phyloP scores from a whole-genome alignment of 805 yeast species.

The Kodamaea kakaduensis region DNA sequence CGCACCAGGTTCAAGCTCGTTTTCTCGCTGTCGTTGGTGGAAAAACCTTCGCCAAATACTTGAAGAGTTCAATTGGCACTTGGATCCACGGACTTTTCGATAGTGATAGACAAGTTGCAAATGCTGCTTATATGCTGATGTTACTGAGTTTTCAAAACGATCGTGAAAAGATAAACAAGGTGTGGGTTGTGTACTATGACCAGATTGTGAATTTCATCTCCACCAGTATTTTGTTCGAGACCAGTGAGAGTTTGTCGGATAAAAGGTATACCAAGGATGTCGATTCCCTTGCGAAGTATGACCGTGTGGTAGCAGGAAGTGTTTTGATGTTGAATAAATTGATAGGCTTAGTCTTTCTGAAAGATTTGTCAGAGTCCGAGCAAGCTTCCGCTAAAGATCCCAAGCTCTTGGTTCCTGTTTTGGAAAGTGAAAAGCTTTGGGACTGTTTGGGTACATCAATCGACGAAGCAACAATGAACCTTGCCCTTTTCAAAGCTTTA shows the following conservation, averaged over 20 bases:
- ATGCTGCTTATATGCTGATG: constrained; percentile 45
- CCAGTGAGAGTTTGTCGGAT: constrained; percentile 65
- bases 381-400: constrained; percentile 1
- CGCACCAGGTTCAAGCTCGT: constrained; percentile 64
- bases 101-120: constrained; percentile 55
- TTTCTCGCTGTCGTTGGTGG: constrained; percentile 44
- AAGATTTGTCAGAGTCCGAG: constrained; percentile 11
- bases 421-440: constrained; percentile 30
- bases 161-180: constrained; percentile 41
- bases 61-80: constrained; percentile 68
- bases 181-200: constrained; percentile 57
- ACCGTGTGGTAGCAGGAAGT: constrained; percentile 50
- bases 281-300: constrained; percentile 62
- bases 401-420: constrained; percentile 12
- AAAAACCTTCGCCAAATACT: constrained; percentile 57
- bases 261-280: constrained; percentile 63
- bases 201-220: constrained; percentile 54
- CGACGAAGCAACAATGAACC: constrained; percentile 23
- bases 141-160: constrained; percentile 53
- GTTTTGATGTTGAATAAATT: constrained; percentile 38
- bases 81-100: constrained; percentile 75
- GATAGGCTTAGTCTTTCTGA: constrained; percentile 19
- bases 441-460: constrained; percentile 25
- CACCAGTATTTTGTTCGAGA: constrained; percentile 53
- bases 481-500: constrained; percentile 29